These are phyloP conservation scores for Mycena rosella DNA, from an alignment of 768 basidiomycete genomes.

Conservation along the genomic window DNA sequence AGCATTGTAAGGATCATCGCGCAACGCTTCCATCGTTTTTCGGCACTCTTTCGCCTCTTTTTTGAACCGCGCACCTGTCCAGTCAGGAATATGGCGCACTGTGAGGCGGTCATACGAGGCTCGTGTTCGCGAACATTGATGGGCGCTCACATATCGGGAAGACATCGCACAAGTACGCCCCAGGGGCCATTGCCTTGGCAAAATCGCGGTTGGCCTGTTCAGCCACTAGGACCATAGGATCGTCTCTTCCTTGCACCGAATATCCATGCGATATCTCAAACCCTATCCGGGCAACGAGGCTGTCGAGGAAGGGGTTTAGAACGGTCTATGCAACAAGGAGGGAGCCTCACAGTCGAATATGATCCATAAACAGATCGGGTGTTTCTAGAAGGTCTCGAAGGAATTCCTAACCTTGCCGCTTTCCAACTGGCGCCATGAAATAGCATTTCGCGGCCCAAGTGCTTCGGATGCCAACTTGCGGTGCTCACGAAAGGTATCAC, in stretches of 20 bases:
- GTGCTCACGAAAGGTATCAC: conserved; percentile 1
- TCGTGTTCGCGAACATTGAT: too few relatives aligned
- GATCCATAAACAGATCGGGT: background rate
- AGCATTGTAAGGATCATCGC: conserved; percentile 6
- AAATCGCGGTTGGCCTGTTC: conserved; percentile 3
- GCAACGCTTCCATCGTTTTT: conserved; percentile 4
- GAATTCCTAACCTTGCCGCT: background rate
- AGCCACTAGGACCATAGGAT: conserved; percentile 9
- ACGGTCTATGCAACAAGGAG: too few relatives aligned
- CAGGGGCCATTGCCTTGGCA: background rate
- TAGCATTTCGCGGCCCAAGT: conserved; percentile 1
- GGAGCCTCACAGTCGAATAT: conserved; percentile 4
- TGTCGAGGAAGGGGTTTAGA: background rate
- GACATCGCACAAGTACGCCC: conserved; percentile 14
- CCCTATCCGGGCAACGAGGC: background rate
- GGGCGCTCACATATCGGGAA: conserved; percentile 11
- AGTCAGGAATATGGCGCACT: conserved; percentile 10
- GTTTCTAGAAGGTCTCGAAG: background rate
- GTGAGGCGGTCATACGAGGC: too few relatives aligned
- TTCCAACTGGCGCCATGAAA: background rate
- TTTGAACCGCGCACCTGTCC: background rate
- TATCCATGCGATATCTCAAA: conserved; percentile 21
- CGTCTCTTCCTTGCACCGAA: background rate
- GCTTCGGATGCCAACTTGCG: conserved; percentile 10
- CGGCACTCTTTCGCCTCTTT: background rate